Evolutionary conservation across 371 early-diverging fungal genomes (phyloP).

Genomic region (Circinella umbellata): DNA sequence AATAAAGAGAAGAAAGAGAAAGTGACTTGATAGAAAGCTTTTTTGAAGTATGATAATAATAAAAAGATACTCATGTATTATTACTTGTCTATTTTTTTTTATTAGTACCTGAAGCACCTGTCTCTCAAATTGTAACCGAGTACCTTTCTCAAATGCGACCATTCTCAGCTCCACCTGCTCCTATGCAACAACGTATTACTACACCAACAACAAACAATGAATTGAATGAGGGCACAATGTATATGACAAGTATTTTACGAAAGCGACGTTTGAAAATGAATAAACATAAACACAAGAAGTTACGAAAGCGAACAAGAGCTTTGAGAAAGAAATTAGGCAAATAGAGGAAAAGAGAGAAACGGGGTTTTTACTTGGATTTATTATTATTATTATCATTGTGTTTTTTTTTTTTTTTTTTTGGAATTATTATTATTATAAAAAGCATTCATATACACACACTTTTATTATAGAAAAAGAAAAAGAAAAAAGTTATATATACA

Average conservation of each 20-base stretch:
- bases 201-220: conserved; percentile 19
- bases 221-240: conserved; percentile 30
- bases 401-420: neutral
- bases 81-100: neutral
- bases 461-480: neutral
- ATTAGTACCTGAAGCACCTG: conserved; percentile 14
- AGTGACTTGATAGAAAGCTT: too few species aligned
- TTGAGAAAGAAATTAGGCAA: conserved; percentile 81
- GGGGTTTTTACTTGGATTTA: neutral
- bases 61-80: neutral
- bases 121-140: conserved; percentile 28
- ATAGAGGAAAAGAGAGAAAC: conserved; percentile 32
- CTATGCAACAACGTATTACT: conserved; percentile 27
- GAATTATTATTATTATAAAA: too few species aligned
- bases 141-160: conserved; percentile 45
- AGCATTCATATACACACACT: too few species aligned
- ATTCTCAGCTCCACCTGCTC: conserved; percentile 44
- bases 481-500: too few species aligned
- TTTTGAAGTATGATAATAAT: neutral
- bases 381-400: neutral
- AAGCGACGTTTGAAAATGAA: conserved; percentile 87
- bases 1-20: too few species aligned
- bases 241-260: conserved; percentile 72
- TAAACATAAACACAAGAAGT: conserved; percentile 86
- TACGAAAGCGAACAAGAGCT: conserved; percentile 81